Evolutionary conservation across 2,329 filamentous ascomycete genomes (phyloP).

Genomic region (Grosmannia serpens): DNA sequence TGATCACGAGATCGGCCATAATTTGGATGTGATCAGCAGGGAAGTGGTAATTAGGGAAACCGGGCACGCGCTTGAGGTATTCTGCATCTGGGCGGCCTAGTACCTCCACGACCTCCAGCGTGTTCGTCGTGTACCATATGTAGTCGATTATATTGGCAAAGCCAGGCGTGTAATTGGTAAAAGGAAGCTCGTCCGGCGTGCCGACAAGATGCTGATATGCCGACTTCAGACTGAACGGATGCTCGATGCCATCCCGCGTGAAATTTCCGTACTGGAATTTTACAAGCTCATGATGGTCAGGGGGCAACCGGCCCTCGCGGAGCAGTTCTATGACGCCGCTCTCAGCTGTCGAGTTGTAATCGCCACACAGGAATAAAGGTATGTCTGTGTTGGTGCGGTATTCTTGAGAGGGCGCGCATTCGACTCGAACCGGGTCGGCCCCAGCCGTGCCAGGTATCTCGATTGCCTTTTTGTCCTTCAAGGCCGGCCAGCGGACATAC

Average conservation of each 20-base stretch:
- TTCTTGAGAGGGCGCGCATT: conserved; percentile 71
- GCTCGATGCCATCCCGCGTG: conserved; percentile 81
- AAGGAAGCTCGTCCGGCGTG: conserved; percentile 72
- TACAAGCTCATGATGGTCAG: conserved; percentile 69
- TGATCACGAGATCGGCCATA: conserved; percentile 81
- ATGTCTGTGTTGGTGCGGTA: conserved; percentile 82
- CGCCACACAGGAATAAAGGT: conserved; percentile 81
- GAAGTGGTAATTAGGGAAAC: conserved; percentile 91
- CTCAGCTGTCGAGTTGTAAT: conserved; percentile 84
- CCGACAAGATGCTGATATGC: conserved; percentile 76
- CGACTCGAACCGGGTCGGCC: conserved; percentile 39
- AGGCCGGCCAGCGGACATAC: conserved; percentile 67
- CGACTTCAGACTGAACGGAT: conserved; percentile 88
- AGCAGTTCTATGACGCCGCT: conserved; percentile 90
- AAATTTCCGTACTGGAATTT: conserved; percentile 86
- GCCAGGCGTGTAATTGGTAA: conserved; percentile 94
- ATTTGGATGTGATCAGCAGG: conserved; percentile 87
- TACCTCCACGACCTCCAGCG: conserved; percentile 70
- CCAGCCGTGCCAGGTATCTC: conserved; percentile 23
- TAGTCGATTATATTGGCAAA: conserved; percentile 92
- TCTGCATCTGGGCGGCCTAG: conserved; percentile 78
- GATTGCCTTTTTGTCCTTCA: conserved; percentile 66
- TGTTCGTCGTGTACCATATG: conserved; percentile 93
- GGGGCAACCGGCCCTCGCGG: conserved; percentile 64
- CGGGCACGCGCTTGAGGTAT: conserved; percentile 76